These are phyloP conservation scores for Yamadazyma aaseri DNA, from an alignment of 1,139 yeast genomes.

Conservation along the genomic window DNA sequence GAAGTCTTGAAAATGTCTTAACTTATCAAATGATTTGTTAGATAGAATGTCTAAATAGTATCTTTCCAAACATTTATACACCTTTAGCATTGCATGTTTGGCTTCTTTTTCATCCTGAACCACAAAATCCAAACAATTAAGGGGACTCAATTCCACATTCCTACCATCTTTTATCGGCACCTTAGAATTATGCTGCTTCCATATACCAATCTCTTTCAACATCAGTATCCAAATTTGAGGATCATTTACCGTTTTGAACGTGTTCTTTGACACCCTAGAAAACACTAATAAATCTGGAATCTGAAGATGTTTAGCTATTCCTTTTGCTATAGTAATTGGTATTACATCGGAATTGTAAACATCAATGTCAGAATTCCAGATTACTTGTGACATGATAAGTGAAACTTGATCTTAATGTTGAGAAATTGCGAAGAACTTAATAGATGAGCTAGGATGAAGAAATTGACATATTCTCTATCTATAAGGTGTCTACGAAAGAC, in stretches of 20 bases:
- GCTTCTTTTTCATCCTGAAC: conserved; percentile 43
- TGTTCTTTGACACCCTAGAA: conserved; percentile 37
- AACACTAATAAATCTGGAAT: conserved; percentile 38
- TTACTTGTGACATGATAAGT: conserved; percentile 47
- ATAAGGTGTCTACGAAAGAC: too few relatives aligned
- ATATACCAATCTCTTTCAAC: conserved; percentile 48
- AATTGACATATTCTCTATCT: too few relatives aligned
- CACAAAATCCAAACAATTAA: conserved; percentile 39
- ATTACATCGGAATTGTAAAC: conserved; percentile 44
- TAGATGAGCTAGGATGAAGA: conserved; percentile 5
- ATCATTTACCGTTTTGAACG: conserved; percentile 36
- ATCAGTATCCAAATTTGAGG: conserved; percentile 52
- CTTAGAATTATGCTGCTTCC: too few relatives aligned
- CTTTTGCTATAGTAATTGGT: conserved; percentile 38
- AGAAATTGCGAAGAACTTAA: too few relatives aligned
- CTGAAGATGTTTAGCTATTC: conserved; percentile 35
- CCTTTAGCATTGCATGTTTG: conserved; percentile 39
- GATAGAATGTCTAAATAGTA: conserved; percentile 47
- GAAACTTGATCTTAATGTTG: too few relatives aligned
- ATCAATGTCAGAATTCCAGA: conserved; percentile 50
- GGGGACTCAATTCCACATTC: conserved; percentile 22
- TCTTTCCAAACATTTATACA: conserved; percentile 42
- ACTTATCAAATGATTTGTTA: conserved; percentile 47
- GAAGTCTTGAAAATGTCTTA: conserved; percentile 47
- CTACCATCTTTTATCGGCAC: conserved; percentile 9